Evolutionary conservation across 352 stramenopile genomes (phyloP), one percentile per base, ranked within the genome.

Genomic region (Pythium diclinum): DNA sequence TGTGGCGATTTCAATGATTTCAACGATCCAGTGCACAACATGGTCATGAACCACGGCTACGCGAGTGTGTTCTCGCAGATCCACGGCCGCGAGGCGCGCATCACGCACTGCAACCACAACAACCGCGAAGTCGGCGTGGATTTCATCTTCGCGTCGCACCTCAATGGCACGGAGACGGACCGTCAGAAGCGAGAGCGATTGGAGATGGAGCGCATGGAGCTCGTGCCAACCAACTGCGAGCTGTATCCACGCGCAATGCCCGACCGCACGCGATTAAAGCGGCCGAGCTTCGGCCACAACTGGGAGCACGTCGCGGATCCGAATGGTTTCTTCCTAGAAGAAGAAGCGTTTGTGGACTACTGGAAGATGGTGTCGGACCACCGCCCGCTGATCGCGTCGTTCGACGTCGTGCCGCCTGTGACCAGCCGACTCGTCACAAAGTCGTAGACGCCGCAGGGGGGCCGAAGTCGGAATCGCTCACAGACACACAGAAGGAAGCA

Each of bases 21-120:
- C 58, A 84, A 95, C 55, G 86, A 95, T 58, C 79, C 84, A 0
- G 86, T 95, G 30, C 87, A 95, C 61, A 72, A 85, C 30, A 77
- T 87, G 33, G 81, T 95, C 63, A 79, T 83, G 49, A 75, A 81
- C 21, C 71, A 93, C 42, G 84, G 84, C 25, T 95, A 89, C 55
- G 63, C 71, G 36, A 92, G 83, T 63, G 85, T 92, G 42, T 95
- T 93, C 49, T 76, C 74, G 17, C 71, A 88, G 28, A 40, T 91
- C 48, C 78, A 95, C 68, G 86, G 86, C 1, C 83, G 86, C 36
- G 86, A 95, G 57, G 86, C 86, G 36, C 71, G 83, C 23, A 91
- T 95, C 65, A 95, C 86, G 47, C 86, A 95, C 71, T 92, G 85
- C 70, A 95, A 95, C 64, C 86, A 95, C 68, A 95, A 95, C 73